Evolutionary conservation across 2,329 filamentous ascomycete species (phyloP).

Genomic region (Fusarium globosum): DNA sequence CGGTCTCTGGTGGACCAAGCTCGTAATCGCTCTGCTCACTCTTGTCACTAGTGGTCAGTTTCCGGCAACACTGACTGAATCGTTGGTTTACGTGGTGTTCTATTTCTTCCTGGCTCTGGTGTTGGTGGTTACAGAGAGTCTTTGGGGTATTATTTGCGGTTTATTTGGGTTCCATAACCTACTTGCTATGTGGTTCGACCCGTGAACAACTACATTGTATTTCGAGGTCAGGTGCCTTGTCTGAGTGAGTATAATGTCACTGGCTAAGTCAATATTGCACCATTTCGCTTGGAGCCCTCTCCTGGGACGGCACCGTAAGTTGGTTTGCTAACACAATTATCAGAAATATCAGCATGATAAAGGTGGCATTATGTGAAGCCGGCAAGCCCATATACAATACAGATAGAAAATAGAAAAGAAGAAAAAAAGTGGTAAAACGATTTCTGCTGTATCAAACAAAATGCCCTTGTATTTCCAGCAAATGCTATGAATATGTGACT

Average conservation of each 20-base stretch:
- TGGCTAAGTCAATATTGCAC: background rate
- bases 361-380: background rate
- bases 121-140: background rate
- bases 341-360: background rate
- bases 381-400: background rate
- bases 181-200: background rate
- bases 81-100: background rate
- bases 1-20: background rate
- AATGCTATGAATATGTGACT: background rate
- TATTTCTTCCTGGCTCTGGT: background rate
- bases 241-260: background rate
- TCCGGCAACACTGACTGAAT: background rate
- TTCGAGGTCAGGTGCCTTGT: background rate
- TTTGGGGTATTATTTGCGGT: background rate
- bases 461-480: background rate
- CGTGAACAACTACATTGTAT: background rate
- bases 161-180: background rate
- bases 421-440: background rate
- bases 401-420: background rate
- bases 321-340: background rate
- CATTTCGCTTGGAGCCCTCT: background rate
- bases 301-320: background rate
- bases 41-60: background rate
- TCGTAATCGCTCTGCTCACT: background rate
- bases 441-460: background rate